Conservation (phyloP, 1,284 basidiomycete genomes). For the Pholiota adiposa region DNA sequence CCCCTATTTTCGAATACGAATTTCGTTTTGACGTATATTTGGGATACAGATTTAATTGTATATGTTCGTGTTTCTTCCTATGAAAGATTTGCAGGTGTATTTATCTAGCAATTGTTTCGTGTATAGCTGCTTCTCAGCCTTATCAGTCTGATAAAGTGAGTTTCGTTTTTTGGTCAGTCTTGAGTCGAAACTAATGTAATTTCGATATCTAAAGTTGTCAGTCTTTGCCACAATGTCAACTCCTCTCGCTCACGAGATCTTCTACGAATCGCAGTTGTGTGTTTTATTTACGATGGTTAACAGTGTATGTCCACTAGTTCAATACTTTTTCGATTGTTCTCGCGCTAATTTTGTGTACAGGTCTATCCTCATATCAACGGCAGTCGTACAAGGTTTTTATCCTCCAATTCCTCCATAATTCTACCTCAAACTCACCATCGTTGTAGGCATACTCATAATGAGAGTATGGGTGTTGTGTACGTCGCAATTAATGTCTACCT, state of each 20-base stretch:
- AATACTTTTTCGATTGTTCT: neutral
- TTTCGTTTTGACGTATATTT: neutral
- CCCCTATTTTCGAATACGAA: neutral
- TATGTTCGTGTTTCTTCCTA: constrained; percentile 20
- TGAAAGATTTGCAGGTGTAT: neutral
- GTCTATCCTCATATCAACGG: constrained; percentile 20
- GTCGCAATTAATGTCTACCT: too few relatives aligned
- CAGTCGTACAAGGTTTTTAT: constrained; percentile 24
- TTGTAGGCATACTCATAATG: constrained; percentile 27
- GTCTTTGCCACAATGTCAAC: neutral
- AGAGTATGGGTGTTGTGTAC: constrained; percentile 30
- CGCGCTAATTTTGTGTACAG: constrained; percentile 3
- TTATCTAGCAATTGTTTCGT: neutral
- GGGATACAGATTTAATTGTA: constrained; percentile 29
- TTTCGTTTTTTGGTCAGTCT: neutral
- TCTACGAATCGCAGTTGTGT: too few relatives aligned
- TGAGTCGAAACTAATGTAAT: neutral
- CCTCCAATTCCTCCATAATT: neutral
- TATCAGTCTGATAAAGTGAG: constrained; percentile 18
- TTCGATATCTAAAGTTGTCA: constrained; percentile 3
- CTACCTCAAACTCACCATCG: neutral
- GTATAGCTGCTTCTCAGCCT: constrained; percentile 24
- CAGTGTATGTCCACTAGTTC: constrained; percentile 22
- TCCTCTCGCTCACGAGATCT: neutral
- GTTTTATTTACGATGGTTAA: constrained; percentile 32